Conservation (phyloP, 805 yeast genomes). For the Nakazawaea siamensis region DNA sequence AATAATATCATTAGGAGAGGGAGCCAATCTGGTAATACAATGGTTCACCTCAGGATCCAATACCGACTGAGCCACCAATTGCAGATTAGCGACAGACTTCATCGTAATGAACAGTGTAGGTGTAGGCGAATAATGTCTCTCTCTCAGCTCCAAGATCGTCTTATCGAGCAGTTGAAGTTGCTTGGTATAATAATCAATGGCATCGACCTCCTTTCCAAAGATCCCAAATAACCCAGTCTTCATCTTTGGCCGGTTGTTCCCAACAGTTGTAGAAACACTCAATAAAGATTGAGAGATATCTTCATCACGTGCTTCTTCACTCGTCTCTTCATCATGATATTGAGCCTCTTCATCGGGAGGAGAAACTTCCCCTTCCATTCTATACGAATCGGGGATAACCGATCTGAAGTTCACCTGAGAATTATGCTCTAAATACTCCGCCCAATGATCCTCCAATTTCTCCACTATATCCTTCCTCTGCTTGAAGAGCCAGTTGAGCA, state of each 20-base stretch:
- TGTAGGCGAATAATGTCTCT: conserved; percentile 67
- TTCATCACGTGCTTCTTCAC: background rate
- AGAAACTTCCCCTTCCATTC: background rate
- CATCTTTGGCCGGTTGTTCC: conserved; percentile 50
- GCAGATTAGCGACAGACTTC: conserved; percentile 94
- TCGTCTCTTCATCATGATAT: conserved; percentile 14
- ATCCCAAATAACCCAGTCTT: conserved; percentile 53
- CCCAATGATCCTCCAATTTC: conserved; percentile 65
- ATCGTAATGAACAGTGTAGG: conserved; percentile 91
- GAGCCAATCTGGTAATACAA: conserved; percentile 78
- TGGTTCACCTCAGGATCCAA: conserved; percentile 84
- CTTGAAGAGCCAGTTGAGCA: conserved; percentile 56
- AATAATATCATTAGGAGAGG: conserved; percentile 91
- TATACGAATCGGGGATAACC: conserved; percentile 5
- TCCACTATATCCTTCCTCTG: conserved; percentile 45
- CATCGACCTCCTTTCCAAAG: conserved; percentile 67
- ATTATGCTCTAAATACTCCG: conserved; percentile 47
- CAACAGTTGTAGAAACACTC: conserved; percentile 9
- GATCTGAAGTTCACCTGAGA: conserved; percentile 6
- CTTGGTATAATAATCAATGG: conserved; percentile 68
- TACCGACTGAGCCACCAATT: conserved; percentile 93
- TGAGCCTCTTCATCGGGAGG: conserved; percentile 7
- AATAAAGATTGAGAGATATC: conserved; percentile 10
- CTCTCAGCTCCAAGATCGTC: conserved; percentile 58
- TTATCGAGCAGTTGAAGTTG: conserved; percentile 63